Percentiles rank a stretch among this genome's conserved stretches.
phyloP scores from a whole-genome alignment of 164 flowering plant species.

The Vitis amurensis region DNA sequence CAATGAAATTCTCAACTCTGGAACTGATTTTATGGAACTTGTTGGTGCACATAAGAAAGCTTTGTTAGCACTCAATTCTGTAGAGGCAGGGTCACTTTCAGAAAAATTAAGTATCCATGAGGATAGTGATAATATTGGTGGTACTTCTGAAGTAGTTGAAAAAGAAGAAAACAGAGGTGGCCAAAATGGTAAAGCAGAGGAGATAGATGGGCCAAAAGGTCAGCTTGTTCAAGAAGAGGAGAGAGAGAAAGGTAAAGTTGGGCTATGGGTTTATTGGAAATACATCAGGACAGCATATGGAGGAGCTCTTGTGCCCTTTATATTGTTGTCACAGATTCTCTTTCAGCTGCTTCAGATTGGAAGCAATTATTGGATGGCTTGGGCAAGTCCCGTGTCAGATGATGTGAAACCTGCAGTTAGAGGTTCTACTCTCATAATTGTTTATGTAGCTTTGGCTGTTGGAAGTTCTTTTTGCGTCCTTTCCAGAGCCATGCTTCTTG shows the following conservation, averaged over 20 bases:
- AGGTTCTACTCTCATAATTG: conserved; percentile 44
- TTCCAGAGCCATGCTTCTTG: conserved; percentile 47
- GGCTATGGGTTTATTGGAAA: conserved; percentile 76
- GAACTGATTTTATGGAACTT: conserved; percentile 84
- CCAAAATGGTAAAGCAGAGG: conserved; percentile 36
- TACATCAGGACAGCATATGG: conserved; percentile 67
- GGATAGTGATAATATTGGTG: conserved; percentile 14
- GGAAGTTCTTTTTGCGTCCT: conserved; percentile 71
- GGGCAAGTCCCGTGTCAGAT: conserved; percentile 75
- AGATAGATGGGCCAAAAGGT: conserved; percentile 36
- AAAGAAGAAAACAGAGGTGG: conserved; percentile 26
- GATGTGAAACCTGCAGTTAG: conserved; percentile 48
- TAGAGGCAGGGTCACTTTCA: conserved; percentile 18
- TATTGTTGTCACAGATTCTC: conserved; percentile 53
- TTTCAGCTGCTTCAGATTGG: conserved; percentile 81
- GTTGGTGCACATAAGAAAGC: conserved; percentile 86
- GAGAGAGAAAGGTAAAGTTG: conserved; percentile 87
- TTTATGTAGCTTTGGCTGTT: conserved; percentile 65
- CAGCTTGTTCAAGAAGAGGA: conserved; percentile 96
- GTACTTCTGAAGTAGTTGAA: conserved; percentile 1
- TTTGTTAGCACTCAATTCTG: conserved; percentile 52
- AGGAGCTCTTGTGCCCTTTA: conserved; percentile 77
- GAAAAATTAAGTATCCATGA: conserved; percentile 4
- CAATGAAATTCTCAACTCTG: conserved; percentile 64
- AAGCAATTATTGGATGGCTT: conserved; percentile 98